Evolutionary conservation across 2,329 filamentous ascomycete species (phyloP).

Genomic region (Aspergillus fumigatus): DNA sequence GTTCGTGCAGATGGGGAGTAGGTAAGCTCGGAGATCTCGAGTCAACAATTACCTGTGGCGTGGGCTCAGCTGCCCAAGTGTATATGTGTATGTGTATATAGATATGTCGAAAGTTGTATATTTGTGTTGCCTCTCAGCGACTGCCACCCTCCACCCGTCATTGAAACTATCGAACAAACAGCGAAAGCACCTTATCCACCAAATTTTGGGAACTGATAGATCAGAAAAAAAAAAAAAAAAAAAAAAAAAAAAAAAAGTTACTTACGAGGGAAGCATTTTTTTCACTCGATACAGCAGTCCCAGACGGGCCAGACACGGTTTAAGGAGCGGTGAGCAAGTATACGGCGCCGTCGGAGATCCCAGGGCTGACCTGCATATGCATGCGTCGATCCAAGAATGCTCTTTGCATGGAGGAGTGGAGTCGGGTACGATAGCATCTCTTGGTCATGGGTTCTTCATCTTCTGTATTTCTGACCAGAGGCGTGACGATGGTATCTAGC

Average conservation of each 20-base stretch:
- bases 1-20: not conserved
- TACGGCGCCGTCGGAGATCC: too few species aligned
- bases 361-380: too few species aligned
- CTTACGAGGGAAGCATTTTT: too few species aligned
- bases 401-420: not conserved
- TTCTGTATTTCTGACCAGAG: not conserved
- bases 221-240: too few species aligned
- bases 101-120: not conserved
- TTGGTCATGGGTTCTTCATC: not conserved
- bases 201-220: too few species aligned
- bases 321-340: not conserved
- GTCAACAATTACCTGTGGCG: not conserved
- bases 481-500: not conserved
- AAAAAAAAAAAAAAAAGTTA: too few species aligned
- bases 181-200: too few species aligned
- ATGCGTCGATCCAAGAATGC: not conserved
- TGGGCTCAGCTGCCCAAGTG: too few species aligned
- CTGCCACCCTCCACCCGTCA: too few species aligned
- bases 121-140: too few species aligned
- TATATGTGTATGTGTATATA: too few species aligned
- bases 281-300: not conserved
- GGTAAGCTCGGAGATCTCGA: not conserved
- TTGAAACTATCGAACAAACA: too few species aligned
- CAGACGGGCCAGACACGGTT: not conserved
- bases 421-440: not conserved